phyloP scores from a whole-genome alignment of 2,329 filamentous ascomycete genomes.

The Hymenoscyphus repandus region DNA sequence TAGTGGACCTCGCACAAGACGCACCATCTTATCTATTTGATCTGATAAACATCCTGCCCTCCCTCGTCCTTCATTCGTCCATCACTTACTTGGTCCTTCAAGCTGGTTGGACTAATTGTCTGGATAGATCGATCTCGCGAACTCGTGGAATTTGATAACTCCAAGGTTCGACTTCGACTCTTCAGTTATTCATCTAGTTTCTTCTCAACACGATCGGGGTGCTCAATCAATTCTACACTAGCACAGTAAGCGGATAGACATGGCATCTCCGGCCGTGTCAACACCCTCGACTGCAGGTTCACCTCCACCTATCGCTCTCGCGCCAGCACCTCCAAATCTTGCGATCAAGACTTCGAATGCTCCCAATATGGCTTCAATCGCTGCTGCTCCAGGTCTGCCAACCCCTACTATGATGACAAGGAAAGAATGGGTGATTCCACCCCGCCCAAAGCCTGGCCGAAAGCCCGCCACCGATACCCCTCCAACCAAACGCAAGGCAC shows the following conservation, averaged over 20 bases:
- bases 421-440: slow-evolving; percentile 82
- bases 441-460: slow-evolving; percentile 80
- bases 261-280: slow-evolving; percentile 36
- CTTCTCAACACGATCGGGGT: too few relatives aligned
- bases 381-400: slow-evolving; percentile 30
- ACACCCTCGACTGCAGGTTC: slow-evolving; percentile 36
- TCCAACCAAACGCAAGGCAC: slow-evolving; percentile 86
- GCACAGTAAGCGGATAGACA: slow-evolving; percentile 10
- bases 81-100: background rate
- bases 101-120: too few relatives aligned
- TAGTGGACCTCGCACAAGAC: background rate
- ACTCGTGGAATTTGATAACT: background rate
- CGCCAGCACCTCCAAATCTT: slow-evolving; percentile 31
- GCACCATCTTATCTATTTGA: background rate
- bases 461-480: slow-evolving; percentile 93
- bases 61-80: background rate
- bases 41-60: background rate
- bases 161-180: background rate
- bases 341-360: slow-evolving; percentile 30
- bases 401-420: slow-evolving; percentile 57
- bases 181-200: background rate
- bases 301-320: slow-evolving; percentile 30
- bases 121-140: background rate
- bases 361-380: slow-evolving; percentile 18
- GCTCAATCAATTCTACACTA: too few relatives aligned